A percentile compares a stretch with the other conserved stretches of the same genome.
phyloP scores from a whole-genome alignment of 371 early-diverging fungal species.

The Mucor irregularis region DNA sequence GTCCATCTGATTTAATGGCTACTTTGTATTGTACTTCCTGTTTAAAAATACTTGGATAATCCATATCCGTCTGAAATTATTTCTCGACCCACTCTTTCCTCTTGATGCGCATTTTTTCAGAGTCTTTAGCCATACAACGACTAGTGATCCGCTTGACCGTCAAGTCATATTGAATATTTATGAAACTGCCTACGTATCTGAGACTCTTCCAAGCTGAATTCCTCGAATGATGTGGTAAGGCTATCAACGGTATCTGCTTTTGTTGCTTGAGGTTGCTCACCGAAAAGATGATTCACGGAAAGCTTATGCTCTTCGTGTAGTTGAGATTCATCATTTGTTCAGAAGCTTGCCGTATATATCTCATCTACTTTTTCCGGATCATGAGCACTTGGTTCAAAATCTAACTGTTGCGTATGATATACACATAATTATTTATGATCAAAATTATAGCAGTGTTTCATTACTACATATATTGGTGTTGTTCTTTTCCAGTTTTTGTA shows the following conservation, averaged over 20 bases:
- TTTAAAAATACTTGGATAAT: slow-evolving; percentile 8
- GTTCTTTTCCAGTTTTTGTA: too few species aligned
- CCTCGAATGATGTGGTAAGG: slow-evolving; percentile 25
- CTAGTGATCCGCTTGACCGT: slow-evolving; percentile 20
- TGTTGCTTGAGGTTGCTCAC: slow-evolving; percentile 21
- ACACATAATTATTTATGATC: slow-evolving; percentile 22
- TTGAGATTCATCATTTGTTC: slow-evolving; percentile 26
- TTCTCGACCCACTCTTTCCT: slow-evolving; percentile 11
- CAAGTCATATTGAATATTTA: slow-evolving; percentile 15
- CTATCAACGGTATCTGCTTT: slow-evolving; percentile 9
- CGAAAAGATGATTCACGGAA: slow-evolving; percentile 22
- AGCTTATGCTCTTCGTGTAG: slow-evolving; percentile 25
- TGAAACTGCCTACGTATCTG: slow-evolving; percentile 18
- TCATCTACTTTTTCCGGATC: slow-evolving; percentile 25
- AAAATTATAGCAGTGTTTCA: slow-evolving; percentile 21
- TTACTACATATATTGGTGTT: slow-evolving; percentile 19
- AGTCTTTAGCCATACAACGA: too few species aligned
- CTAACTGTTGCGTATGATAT: slow-evolving; percentile 21
- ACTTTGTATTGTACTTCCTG: too few species aligned
- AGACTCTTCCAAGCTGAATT: slow-evolving; percentile 21
- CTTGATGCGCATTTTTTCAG: slow-evolving; percentile 4
- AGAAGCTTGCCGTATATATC: slow-evolving; percentile 20
- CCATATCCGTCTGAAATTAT: slow-evolving; percentile 17
- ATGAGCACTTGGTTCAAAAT: slow-evolving; percentile 22
- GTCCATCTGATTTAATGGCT: too few species aligned